Evolutionary conservation across 1,284 basidiomycete species (phyloP), one percentile per base, ranked within the genome.

Genomic region (Mixia osmundae): DNA sequence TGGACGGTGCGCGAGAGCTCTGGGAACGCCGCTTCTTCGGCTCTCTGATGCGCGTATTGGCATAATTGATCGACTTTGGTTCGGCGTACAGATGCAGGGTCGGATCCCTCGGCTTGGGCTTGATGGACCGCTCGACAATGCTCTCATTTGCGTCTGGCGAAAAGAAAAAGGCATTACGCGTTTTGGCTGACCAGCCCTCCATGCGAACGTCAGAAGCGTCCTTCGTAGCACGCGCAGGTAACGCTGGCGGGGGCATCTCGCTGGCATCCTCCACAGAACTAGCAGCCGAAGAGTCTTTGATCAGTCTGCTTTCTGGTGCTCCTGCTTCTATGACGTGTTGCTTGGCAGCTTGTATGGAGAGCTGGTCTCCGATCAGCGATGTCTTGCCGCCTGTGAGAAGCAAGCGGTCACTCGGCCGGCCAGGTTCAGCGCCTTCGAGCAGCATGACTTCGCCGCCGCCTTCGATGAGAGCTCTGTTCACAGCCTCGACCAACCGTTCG

Each of bases 131-230:
- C n/a, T n/a, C n/a, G n/a, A n/a, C n/a, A n/a, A n/a, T n/a, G n/a
- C n/a, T n/a, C n/a, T n/a, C 61, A 51, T 94, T 74, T 20, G 78
- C 78, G 51, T 89, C 85, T 2, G 85, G 83, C 1, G 74, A 54
- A 50, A 87, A 94, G 79, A 89, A 87, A 36, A 94, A 64, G 6
- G 75, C 71, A 59, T 94, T 94, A 39, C 83, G 70, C 21, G 77
- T 66, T 79, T 83, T 5, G 11, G 10, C 16, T 24, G 22, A 29
- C 5, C 22, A 39, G 15, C 32, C 22, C 22, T 10, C 20, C 22
- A 24, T 19, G 11, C 25, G 16, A 25, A 39, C 11, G 30, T 16
- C 14, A 19, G 23, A 31, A 36, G 33, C 30, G 7, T 20, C 33
- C 9, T 23, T 34, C 33, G 25, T 30, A 23, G 15, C 20, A 50